A percentile compares a stretch with the other conserved stretches of the same genome.
phyloP scores from a whole-genome alignment of 2,329 filamentous ascomycete species.

The Arthrinium puccinioides region DNA sequence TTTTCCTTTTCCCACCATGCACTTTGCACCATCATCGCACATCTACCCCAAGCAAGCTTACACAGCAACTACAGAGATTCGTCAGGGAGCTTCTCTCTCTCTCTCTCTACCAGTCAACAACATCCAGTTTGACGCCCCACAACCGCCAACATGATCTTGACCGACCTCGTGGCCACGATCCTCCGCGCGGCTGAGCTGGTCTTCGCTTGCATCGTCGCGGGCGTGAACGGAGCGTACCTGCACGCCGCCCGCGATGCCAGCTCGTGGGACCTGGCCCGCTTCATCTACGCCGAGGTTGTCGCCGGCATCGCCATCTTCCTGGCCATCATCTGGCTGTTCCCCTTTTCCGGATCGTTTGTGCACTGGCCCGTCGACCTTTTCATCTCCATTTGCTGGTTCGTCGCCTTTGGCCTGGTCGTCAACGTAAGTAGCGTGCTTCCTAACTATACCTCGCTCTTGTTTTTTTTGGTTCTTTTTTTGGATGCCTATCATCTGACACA shows the following conservation, averaged over 20 bases:
- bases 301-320: constrained; percentile 62
- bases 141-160: constrained; percentile 38
- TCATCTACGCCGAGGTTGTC: constrained; percentile 70
- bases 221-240: constrained; percentile 61
- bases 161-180: constrained; percentile 47
- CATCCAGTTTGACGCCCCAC: not conserved
- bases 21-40: no score
- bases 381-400: constrained; percentile 64
- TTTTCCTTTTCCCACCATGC: no score
- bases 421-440: constrained; percentile 36
- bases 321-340: constrained; percentile 65
- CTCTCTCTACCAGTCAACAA: no score
- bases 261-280: constrained; percentile 52
- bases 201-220: constrained; percentile 66
- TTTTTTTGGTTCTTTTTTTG: no score
- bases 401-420: constrained; percentile 59
- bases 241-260: constrained; percentile 36
- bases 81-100: no score
- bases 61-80: no score
- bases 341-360: constrained; percentile 59
- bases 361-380: constrained; percentile 66
- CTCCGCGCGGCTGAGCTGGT: constrained; percentile 57
- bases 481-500: constrained; percentile 4
- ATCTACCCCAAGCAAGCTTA: no score
- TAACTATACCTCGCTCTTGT: no score